Evolutionary conservation across 805 yeast genomes (phyloP), one percentile per base, ranked within the genome.

Genomic region (Sugiyamaella smithiae): DNA sequence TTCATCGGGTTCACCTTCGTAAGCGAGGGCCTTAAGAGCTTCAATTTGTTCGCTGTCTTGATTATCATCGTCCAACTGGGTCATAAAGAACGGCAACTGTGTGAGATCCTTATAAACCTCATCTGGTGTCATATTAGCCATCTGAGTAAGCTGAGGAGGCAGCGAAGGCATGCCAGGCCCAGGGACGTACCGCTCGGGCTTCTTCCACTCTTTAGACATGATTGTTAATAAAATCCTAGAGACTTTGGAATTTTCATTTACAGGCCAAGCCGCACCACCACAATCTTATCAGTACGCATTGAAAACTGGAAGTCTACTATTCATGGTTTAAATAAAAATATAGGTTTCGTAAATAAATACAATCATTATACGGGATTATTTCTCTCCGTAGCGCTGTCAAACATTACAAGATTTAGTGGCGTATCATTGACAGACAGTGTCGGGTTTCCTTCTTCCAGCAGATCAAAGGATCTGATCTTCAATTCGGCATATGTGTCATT

Each of bases 1-100:
- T 61, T 93, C 99, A 59, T 85, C 82, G 0, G 97, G 97, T 54
- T 88, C 96, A 40, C 98, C 99, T 43, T 93, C 99, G 62, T 88
- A 89, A 0, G 95, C 96, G 57, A 93, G 71, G 4, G 96, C 91
- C 62, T 84, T 84, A 49, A 93, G 73, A 0, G 99, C 99, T 62
- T 91, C 98, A 14, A 93, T 68, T 45, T 80, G 83, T 3, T 73
- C 62, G 60, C 86, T 87, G 45, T 66, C 64, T 38, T 81, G 84
- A 12, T 84, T 93, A 57, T 85, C 88, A 25, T 80, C 86, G 59
- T 85, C 95, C 14, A 88, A 68, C 57, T 84, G 77, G 12, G 89
- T 89, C 99, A 93, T 93, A 72, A 93, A 93, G 58, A 93, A 85
- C 6, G 99, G 99, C 64, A 88, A 69, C 59, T 86, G 75, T 63